Evolutionary conservation across 768 basidiomycete species (phyloP).

Genomic region (Leucocoprinus birnbaumii): DNA sequence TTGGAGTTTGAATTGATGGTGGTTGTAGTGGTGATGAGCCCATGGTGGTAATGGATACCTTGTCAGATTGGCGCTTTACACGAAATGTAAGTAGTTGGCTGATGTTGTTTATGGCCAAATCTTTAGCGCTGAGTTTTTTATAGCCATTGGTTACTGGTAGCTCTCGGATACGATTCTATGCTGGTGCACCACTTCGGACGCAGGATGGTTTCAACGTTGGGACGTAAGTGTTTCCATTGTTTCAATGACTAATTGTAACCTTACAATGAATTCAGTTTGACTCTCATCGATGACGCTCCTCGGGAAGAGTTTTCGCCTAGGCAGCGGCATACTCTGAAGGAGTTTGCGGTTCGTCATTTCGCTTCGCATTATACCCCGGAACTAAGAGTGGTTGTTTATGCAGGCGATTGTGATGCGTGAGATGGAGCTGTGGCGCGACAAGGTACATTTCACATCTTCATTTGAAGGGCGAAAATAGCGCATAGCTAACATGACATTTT

Average conservation of each 20-base stretch:
- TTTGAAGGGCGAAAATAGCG: not conserved
- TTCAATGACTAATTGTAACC: not conserved
- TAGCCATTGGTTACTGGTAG: conserved; percentile 70
- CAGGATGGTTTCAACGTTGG: conserved; percentile 90
- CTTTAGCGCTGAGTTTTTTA: too few relatives aligned
- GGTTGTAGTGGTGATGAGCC: conserved; percentile 75
- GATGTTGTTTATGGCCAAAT: too few relatives aligned
- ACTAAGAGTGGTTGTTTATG: conserved; percentile 21
- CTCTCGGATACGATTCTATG: conserved; percentile 83
- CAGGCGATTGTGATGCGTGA: conserved; percentile 89
- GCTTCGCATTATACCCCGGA: not conserved
- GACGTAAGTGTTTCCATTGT: conserved; percentile 42
- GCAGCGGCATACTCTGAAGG: conserved; percentile 89
- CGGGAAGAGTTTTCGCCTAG: conserved; percentile 84
- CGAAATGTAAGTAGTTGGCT: conserved; percentile 57
- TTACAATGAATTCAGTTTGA: conserved; percentile 45
- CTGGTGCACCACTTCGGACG: conserved; percentile 86
- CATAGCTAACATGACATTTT: not conserved
- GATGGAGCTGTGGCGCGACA: conserved; percentile 94
- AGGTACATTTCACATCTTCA: conserved; percentile 44
- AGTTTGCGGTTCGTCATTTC: conserved; percentile 64
- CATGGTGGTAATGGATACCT: conserved; percentile 78
- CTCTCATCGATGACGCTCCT: conserved; percentile 82
- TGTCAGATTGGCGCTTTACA: conserved; percentile 83
- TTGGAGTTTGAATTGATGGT: conserved; percentile 3